phyloP scores from a whole-genome alignment of 176 grass and related monocot species.

The Elaeis guineensis region DNA sequence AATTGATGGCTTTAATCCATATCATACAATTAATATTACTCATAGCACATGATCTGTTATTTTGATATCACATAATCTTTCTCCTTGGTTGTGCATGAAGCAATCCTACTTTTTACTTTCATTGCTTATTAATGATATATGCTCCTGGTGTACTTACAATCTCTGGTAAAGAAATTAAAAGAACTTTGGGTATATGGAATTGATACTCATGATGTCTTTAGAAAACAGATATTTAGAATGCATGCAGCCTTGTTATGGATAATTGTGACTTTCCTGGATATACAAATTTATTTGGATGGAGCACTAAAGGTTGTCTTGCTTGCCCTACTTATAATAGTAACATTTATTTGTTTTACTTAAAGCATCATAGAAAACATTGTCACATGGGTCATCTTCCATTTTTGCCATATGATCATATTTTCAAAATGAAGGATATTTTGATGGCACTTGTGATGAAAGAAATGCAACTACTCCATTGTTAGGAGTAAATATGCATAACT shows the following conservation, averaged over 20 bases:
- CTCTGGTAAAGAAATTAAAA: too few relatives aligned
- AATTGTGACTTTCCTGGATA: background rate
- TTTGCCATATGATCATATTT: background rate
- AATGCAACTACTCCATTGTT: background rate
- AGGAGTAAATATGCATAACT: background rate
- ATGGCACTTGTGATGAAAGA: background rate
- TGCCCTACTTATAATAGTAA: background rate
- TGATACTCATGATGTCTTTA: too few relatives aligned
- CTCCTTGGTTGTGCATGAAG: background rate
- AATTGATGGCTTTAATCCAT: background rate
- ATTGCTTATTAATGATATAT: background rate
- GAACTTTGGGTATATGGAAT: too few relatives aligned
- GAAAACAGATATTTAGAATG: background rate
- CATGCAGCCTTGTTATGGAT: background rate
- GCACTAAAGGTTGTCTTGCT: background rate
- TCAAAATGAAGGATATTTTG: background rate
- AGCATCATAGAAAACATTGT: background rate
- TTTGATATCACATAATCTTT: background rate
- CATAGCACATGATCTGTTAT: background rate
- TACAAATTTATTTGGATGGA: background rate
- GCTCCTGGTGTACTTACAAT: background rate
- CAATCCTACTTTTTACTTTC: background rate
- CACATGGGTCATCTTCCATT: background rate
- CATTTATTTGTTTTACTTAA: background rate
- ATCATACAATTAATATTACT: background rate